Base-by-base conservation (phyloP, 495 filamentous ascomycete species). In the Aspergillus bridgeri region DNA sequence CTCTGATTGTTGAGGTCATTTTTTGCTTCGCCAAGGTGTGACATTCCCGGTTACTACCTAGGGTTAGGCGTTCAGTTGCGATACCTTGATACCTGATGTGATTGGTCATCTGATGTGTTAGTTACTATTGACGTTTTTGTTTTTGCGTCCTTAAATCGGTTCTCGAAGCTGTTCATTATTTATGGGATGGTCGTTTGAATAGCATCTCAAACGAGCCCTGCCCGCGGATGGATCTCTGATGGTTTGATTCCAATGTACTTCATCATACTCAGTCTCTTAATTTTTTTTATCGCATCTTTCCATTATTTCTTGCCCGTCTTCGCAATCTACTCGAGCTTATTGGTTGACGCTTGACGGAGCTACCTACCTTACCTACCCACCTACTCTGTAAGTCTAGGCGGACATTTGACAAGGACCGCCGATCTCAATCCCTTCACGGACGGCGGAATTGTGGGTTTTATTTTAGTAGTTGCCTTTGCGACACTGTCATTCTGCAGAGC, bases 41-140 rank as follows among this genome's bases (percentile, higher is more conserved):
- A 48, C 53, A 13, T 48, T 51, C 25, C 55, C 45, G 54, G 56
- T 67, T 62, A n/a, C n/a, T 60, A 68, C 73, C n/a, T 69, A 57
- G 64, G 62, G 65, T 64, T 58, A 45, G 72, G 70, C 63, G 69
- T 73, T 70, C 44, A 23, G 44, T 54, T 62, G 56, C 59, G 51
- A 48, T 63, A 57, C 50, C 19, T 52, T 58, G 62, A 57, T 62
- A 62, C 54, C 64, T 56, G 42, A 59, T 42, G 49, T 59, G 27
- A 56, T 58, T 59, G 51, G 29, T 47, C 48, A 46, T 45, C 48
- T 54, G 27, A 47, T 21, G 2, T 47, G 18, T 20, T 20, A 19
- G 20, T 21, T 19, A 5, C 6, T 47, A 2, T 47, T 47, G 20
- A 5, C 7, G 13, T 19, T 47, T 23, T 6, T 23, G 13, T 20